phyloP scores from a whole-genome alignment of 352 stramenopile species.

The Globisporangium yorkense region DNA sequence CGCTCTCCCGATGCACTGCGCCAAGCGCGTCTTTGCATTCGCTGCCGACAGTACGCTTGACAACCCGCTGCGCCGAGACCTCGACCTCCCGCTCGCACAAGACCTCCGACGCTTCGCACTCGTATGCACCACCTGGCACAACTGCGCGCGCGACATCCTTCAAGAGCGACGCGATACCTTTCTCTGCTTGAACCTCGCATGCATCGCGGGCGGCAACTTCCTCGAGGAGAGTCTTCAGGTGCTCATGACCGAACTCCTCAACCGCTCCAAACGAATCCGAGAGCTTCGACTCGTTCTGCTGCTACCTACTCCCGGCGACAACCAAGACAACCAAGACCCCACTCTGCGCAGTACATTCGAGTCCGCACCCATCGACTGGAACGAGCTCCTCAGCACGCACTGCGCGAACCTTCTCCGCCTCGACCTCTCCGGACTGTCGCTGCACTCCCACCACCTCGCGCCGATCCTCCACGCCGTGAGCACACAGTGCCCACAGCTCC shows the following conservation, averaged over 20 bases:
- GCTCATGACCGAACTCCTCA: background rate
- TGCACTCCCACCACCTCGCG: slow-evolving; percentile 7
- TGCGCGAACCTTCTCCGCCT: slow-evolving; percentile 1
- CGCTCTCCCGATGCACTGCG: background rate
- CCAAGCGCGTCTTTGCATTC: slow-evolving; percentile 8
- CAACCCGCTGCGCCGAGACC: slow-evolving; percentile 2
- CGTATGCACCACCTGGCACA: background rate
- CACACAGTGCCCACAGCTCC: slow-evolving; percentile 2
- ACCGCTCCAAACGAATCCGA: background rate
- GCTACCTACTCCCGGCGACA: too few relatives aligned
- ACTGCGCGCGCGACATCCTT: background rate
- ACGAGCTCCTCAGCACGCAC: background rate
- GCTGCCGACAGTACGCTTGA: background rate
- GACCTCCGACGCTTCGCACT: background rate
- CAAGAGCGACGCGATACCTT: background rate
- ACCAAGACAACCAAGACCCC: background rate
- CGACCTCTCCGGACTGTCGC: slow-evolving; percentile 6
- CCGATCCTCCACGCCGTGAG: slow-evolving; percentile 4
- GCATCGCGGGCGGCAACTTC: background rate
- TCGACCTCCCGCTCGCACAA: background rate
- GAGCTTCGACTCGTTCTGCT: background rate
- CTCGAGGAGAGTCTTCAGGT: too few relatives aligned
- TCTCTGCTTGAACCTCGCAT: background rate
- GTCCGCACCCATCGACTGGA: background rate
- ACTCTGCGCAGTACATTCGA: background rate